Evolutionary conservation across 768 basidiomycete species (phyloP).

Genomic region (Russula earlei): DNA sequence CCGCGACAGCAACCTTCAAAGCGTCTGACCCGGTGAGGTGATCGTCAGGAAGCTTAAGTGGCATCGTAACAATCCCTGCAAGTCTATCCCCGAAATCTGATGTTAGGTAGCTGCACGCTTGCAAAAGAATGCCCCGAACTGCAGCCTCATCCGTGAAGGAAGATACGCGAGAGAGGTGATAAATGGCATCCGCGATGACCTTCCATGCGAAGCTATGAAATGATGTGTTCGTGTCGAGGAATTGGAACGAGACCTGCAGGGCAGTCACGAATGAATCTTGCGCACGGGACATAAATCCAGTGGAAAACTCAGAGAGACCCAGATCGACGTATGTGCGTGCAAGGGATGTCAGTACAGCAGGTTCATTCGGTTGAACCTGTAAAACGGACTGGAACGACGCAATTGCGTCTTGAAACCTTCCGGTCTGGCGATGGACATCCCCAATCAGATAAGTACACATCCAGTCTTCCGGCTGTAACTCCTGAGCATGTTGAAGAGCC

Average conservation of each 20-base stretch:
- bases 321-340: constrained; percentile 64
- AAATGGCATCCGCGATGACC: constrained; percentile 63
- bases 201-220: constrained; percentile 81
- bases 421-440: constrained; percentile 72
- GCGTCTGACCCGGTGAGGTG: constrained; percentile 28
- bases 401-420: constrained; percentile 70
- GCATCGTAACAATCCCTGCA: constrained; percentile 31
- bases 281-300: constrained; percentile 69
- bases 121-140: constrained; percentile 29
- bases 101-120: constrained; percentile 32
- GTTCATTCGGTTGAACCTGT: constrained; percentile 47
- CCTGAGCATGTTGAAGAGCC: constrained; percentile 65
- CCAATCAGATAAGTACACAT: constrained; percentile 74
- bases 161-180: constrained; percentile 48
- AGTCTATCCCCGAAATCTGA: constrained; percentile 36
- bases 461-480: constrained; percentile 75
- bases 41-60: constrained; percentile 18
- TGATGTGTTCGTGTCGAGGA: constrained; percentile 45
- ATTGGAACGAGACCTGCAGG: constrained; percentile 40
- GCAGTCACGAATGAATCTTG: constrained; percentile 61
- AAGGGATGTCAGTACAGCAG: constrained; percentile 62
- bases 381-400: constrained; percentile 50
- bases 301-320: constrained; percentile 51
- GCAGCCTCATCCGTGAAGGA: constrained; percentile 37
- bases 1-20: constrained; percentile 44